Base-by-base conservation (phyloP, 495 filamentous ascomycete genomes). In the Evansstolkia leycettana region DNA sequence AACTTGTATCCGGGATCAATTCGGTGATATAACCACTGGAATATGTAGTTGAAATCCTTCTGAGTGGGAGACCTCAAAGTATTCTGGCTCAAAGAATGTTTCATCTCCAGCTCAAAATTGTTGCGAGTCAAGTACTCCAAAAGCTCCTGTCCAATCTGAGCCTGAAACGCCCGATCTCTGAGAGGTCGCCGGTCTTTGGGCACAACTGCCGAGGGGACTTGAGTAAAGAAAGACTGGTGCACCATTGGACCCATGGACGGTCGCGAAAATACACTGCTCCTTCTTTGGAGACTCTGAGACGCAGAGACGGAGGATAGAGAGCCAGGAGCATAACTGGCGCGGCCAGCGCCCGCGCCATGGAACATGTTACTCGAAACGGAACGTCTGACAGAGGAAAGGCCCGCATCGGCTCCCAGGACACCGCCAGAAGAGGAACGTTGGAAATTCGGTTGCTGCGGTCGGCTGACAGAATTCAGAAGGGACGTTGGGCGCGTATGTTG, bases 81-180 rank as follows among this genome's bases (percentile, higher is more conserved):
- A 42, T 94, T 94, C 33, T 84, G 78, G 2, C 81, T 78, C 18
- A 99, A 65, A 18, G 78, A 78, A 54, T 95, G 79, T 50, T 92
- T 93, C 81, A 90, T 94, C 42, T 93, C 86, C 72, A 95, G 76
- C 63, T 99, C 90, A 47, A 96, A 99, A 41, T 90, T 89, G 49
- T 90, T 76, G 18, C 83, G 73, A 4, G 85, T 75, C 40, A 96
- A 64, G 48, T 93, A 99, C 33, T 99, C 92, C 41, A 93, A 57
- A 11, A 99, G 62, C 52, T 99, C 85, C 42, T 90, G 82, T 6
- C 75, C 82, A 48, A 96, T 87, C 34, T 80, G 76, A 18, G 69
- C 68, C 48, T 88, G 82, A 55, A 75, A 92, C n/a, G 66, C 61
- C 31, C 75, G 73, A 46, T 95, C 84, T 55, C 77, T 79, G 34